Percentiles rank a stretch among this genome's conserved stretches.
These are phyloP conservation scores for Pichia phayaonensis DNA, from an alignment of 805 yeast species.

Conservation along the genomic window DNA sequence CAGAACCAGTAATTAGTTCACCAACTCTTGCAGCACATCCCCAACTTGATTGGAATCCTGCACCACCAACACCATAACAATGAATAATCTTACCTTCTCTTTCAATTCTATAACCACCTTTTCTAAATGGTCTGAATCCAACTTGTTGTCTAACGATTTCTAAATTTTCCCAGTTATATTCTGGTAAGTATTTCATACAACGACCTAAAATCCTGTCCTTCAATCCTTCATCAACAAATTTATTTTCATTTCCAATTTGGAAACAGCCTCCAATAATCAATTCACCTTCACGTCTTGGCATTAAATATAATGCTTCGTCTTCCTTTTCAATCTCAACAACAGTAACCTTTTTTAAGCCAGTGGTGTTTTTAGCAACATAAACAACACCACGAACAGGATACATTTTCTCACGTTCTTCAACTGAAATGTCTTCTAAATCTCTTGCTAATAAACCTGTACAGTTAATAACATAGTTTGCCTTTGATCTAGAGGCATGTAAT, in stretches of 20 bases:
- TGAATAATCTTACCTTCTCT: slow-evolving; percentile 43
- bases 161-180: slow-evolving; percentile 30
- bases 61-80: slow-evolving; percentile 40
- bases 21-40: slow-evolving; percentile 50
- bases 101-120: slow-evolving; percentile 51
- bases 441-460: slow-evolving; percentile 48
- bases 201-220: slow-evolving; percentile 40
- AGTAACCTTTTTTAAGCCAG: slow-evolving; percentile 25
- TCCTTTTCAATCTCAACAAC: slow-evolving; percentile 21
- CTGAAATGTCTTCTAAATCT: slow-evolving; percentile 34
- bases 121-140: slow-evolving; percentile 62
- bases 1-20: not conserved
- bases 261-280: slow-evolving; percentile 54
- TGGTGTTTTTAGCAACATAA: slow-evolving; percentile 40
- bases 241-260: slow-evolving; percentile 17
- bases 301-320: slow-evolving; percentile 46
- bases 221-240: slow-evolving; percentile 34
- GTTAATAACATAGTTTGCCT: slow-evolving; percentile 47
- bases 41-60: slow-evolving; percentile 49
- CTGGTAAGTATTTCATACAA: slow-evolving; percentile 36
- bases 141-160: slow-evolving; percentile 46
- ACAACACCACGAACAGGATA: slow-evolving; percentile 58
- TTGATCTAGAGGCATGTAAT: slow-evolving; percentile 30
- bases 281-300: slow-evolving; percentile 75
- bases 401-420: slow-evolving; percentile 18